Conservation (phyloP, 441 rosid genomes). For the Populus hybrid region DNA sequence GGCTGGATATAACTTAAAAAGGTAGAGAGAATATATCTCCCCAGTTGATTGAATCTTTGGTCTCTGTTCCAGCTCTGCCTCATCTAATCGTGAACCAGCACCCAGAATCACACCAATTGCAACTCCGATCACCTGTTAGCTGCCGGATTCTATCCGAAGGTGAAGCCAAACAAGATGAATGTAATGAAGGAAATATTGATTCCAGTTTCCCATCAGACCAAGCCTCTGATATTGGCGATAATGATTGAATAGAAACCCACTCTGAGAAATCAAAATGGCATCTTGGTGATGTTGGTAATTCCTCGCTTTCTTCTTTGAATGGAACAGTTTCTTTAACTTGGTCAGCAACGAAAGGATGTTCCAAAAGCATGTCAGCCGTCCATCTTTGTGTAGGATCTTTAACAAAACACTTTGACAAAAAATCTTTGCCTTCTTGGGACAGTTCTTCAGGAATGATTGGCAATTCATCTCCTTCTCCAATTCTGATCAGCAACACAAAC, state of each 20-base stretch:
- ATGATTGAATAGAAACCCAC: constrained; percentile 47
- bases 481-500: constrained; percentile 50
- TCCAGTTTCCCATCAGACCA: background rate
- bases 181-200: background rate
- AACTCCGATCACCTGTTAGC: background rate
- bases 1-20: background rate
- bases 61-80: background rate
- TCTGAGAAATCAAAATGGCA: constrained; percentile 57
- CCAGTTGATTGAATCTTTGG: background rate
- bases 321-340: constrained; percentile 9
- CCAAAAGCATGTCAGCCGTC: constrained; percentile 77
- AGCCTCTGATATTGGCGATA: constrained; percentile 20
- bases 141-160: background rate
- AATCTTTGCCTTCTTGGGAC: constrained; percentile 67
- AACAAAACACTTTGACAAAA: constrained; percentile 56
- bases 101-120: background rate
- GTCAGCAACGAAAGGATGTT: constrained; percentile 58
- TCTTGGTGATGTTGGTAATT: constrained; percentile 41
- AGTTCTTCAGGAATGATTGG: constrained; percentile 52
- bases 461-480: constrained; percentile 58
- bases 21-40: background rate
- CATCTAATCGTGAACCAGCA: background rate
- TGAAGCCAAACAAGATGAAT: background rate
- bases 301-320: constrained; percentile 18
- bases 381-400: constrained; percentile 67